Percentiles rank a stretch among this genome's conserved stretches.
phyloP scores from a whole-genome alignment of 768 basidiomycete genomes.

The Boletus sp. region DNA sequence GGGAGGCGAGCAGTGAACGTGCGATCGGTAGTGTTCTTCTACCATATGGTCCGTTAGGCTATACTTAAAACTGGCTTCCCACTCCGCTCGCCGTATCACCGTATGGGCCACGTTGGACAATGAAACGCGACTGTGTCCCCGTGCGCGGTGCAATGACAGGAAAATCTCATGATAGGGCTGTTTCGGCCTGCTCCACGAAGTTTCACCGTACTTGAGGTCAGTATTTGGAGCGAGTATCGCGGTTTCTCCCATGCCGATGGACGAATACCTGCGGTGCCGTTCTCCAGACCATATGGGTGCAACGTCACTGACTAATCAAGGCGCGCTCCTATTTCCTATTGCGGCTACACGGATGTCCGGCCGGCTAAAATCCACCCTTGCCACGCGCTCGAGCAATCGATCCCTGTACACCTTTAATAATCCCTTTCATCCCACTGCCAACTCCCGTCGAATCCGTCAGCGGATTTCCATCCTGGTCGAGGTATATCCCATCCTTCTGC shows the following conservation, averaged over 20 bases:
- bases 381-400: conserved; percentile 43
- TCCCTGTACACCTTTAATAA: conserved; percentile 42
- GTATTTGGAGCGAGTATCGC: neutral
- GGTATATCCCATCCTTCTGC: conserved; percentile 55
- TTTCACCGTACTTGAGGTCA: neutral
- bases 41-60: conserved; percentile 31
- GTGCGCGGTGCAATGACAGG: neutral
- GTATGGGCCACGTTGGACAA: neutral
- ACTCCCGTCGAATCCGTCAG: conserved; percentile 39
- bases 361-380: conserved; percentile 37
- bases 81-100: conserved; percentile 25
- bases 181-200: neutral
- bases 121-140: neutral
- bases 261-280: neutral
- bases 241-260: neutral
- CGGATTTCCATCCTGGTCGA: conserved; percentile 45
- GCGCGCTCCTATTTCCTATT: neutral
- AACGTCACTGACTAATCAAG: conserved; percentile 15
- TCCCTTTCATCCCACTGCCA: conserved; percentile 37
- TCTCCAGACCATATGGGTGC: conserved; percentile 6
- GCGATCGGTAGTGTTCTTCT: conserved; percentile 15
- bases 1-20: conserved; percentile 17
- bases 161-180: neutral
- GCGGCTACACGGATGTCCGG: neutral
- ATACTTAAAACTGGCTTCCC: conserved; percentile 36